Conservation (phyloP, 2,329 filamentous ascomycete genomes). For the Aureobasidium zeae region DNA sequence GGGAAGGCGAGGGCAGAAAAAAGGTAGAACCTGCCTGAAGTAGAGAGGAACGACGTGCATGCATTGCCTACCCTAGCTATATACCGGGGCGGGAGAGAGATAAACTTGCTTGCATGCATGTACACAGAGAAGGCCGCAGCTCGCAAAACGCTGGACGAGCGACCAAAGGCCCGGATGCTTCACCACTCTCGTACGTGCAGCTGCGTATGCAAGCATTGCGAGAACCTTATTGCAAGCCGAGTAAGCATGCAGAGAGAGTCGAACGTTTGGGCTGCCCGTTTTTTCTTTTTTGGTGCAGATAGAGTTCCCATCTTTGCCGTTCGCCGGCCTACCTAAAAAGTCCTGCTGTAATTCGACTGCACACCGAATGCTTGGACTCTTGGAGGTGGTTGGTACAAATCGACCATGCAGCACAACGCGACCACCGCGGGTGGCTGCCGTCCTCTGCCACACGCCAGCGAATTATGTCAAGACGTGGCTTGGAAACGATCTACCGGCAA, state of each 20-base stretch:
- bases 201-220: slow-evolving; percentile 9
- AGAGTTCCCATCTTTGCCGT: slow-evolving; percentile 9
- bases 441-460: slow-evolving; percentile 8
- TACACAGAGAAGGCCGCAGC: too few relatives aligned
- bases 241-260: slow-evolving; percentile 14
- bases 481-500: slow-evolving; percentile 8
- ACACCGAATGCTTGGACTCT: too few relatives aligned
- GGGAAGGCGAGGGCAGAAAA: background rate
- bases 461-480: slow-evolving; percentile 2
- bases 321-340: slow-evolving; percentile 4
- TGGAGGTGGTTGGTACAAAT: slow-evolving; percentile 13
- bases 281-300: slow-evolving; percentile 4
- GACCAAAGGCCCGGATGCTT: too few relatives aligned
- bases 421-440: slow-evolving; percentile 1
- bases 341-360: slow-evolving; percentile 2
- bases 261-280: background rate
- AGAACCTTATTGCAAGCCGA: slow-evolving; percentile 10
- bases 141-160: too few relatives aligned
- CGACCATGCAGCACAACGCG: slow-evolving; percentile 2
- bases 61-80: too few relatives aligned
- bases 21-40: too few relatives aligned
- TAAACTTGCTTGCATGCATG: too few relatives aligned
- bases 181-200: slow-evolving; percentile 13
- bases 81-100: too few relatives aligned
- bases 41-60: too few relatives aligned